A percentile compares a stretch with the other conserved stretches of the same genome.
Evolutionary conservation across 139 green algal species (phyloP).

Genomic region (Tetraselmis striata): DNA sequence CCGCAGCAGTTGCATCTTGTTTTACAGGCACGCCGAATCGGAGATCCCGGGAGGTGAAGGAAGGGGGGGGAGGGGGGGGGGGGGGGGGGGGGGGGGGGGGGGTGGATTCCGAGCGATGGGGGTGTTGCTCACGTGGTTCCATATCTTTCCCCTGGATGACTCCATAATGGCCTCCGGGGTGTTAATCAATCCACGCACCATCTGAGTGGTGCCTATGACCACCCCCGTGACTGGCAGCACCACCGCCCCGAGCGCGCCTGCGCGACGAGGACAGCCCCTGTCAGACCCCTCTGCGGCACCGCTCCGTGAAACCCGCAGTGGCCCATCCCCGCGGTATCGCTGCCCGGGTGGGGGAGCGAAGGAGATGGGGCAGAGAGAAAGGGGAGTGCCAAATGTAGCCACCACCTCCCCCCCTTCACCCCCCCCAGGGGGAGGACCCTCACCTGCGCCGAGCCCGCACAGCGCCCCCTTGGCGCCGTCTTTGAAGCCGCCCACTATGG

Average conservation of each 20-base stretch:
- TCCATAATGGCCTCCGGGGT: conserved; percentile 58
- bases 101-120: too few relatives aligned
- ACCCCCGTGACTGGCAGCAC: conserved; percentile 73
- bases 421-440: too few relatives aligned
- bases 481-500: conserved; percentile 52
- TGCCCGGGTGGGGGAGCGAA: too few relatives aligned
- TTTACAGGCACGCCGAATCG: too few relatives aligned
- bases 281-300: too few relatives aligned
- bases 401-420: too few relatives aligned
- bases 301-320: too few relatives aligned
- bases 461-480: conserved; percentile 65
- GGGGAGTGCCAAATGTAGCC: too few relatives aligned
- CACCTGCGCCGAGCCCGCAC: conserved; percentile 66
- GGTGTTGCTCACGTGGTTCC: conserved; percentile 61
- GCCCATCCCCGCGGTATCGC: too few relatives aligned
- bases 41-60: neutral
- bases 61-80: neutral
- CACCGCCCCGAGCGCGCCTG: conserved; percentile 62
- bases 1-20: too few relatives aligned
- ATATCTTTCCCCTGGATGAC: conserved; percentile 48
- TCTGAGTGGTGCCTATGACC: conserved; percentile 46
- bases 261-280: neutral
- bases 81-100: too few relatives aligned
- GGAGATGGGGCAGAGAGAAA: too few relatives aligned
- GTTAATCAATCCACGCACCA: conserved; percentile 63